These are phyloP conservation scores for Cryptomeria japonica DNA, from an alignment of 75 land plant genomes.

Conservation along the genomic window DNA sequence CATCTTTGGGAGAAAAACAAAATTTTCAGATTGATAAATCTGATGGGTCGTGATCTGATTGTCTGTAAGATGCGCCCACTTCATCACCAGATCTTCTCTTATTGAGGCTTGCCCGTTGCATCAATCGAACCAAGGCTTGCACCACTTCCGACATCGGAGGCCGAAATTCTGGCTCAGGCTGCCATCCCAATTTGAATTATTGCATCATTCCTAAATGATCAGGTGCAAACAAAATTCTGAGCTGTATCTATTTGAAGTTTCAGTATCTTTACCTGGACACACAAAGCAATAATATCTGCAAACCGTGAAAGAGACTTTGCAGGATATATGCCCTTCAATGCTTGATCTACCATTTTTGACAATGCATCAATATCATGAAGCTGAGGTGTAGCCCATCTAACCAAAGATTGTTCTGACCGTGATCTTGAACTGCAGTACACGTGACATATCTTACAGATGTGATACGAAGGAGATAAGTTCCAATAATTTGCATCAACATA, in stretches of 20 bases:
- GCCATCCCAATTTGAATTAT: slow-evolving; percentile 8
- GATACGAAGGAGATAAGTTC: neutral
- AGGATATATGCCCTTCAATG: slow-evolving; percentile 70
- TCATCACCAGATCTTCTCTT: slow-evolving; percentile 84
- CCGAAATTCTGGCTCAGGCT: slow-evolving; percentile 88
- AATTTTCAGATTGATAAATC: neutral
- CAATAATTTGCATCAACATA: neutral
- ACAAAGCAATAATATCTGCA: slow-evolving; percentile 68
- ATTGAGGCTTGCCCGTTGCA: slow-evolving; percentile 87
- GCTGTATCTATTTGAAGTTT: neutral
- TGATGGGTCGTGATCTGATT: neutral
- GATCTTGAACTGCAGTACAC: slow-evolving; percentile 41
- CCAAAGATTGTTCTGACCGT: slow-evolving; percentile 58
- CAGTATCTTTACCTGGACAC: slow-evolving; percentile 56
- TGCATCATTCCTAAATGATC: slow-evolving; percentile 1
- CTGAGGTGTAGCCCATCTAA: slow-evolving; percentile 68
- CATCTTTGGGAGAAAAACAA: neutral
- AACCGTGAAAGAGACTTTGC: slow-evolving; percentile 70
- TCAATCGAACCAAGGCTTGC: slow-evolving; percentile 82
- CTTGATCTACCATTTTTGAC: slow-evolving; percentile 69
- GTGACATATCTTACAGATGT: neutral
- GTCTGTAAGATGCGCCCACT: slow-evolving; percentile 24
- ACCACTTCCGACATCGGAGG: slow-evolving; percentile 98
- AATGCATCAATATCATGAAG: slow-evolving; percentile 77
- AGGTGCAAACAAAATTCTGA: slow-evolving; percentile 1